Base-by-base conservation (phyloP, 148 eudicot species). In the Persicaria maculosa region DNA sequence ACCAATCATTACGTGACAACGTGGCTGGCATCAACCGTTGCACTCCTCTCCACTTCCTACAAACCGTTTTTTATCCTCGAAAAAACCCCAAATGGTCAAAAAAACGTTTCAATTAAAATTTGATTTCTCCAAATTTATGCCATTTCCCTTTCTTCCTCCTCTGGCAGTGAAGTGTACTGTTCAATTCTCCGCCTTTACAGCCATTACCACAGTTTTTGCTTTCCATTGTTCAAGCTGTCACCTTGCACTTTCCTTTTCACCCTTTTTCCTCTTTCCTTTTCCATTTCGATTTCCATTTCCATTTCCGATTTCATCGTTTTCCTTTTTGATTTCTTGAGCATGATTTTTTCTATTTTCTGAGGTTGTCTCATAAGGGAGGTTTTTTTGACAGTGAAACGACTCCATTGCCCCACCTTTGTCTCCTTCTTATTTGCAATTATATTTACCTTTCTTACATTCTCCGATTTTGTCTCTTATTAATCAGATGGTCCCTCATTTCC, bases 391-490 rank as follows among this genome's bases (percentile, higher is more conserved):
- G 83, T 69, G 67, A 78, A 47, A 59, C 25, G 50, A 61, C 74
- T 65, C 62, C 57, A 1, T 20, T 47, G 52, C 74, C 81, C 61
- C 40, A 22, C 76, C 80, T 83, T 80, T 80, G 82, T 79, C 82
- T 77, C 46, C 45, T 81, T 79, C 74, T 44, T 47, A n/a, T 70
- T 72, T 71, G 73, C 69, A 77, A 47, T 71, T 44, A 36, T 79
- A 31, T 81, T 80, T 74, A 7, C 71, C 71, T 79, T 58, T 46
- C 59, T 77, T 73, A 79, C 83, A 85, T 82, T 82, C 85, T 74
- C 74, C 72, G 78, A 73, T 47, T 80, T 82, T 85, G 81, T 85
- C 82, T 81, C 77, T 72, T 68, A 76, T 76, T 64, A 64, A 36
- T 64, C 69, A 31, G 7, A 25, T 57, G 71, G 72, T 74, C 68